Evolutionary conservation across 805 yeast genomes (phyloP).

Genomic region (Allodekkera sacchari): DNA sequence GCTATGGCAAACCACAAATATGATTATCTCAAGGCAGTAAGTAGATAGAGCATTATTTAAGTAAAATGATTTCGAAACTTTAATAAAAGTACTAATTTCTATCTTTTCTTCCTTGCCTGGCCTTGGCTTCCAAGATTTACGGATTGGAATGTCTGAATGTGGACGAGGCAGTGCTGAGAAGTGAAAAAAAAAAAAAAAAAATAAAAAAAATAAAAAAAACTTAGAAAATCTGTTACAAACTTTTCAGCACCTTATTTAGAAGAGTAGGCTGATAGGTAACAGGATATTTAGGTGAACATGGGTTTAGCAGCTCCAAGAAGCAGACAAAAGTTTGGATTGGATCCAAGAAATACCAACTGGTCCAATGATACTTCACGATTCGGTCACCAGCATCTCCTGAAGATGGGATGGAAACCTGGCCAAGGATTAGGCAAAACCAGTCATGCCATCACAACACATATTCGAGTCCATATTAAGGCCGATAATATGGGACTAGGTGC

Average conservation of each 20-base stretch:
- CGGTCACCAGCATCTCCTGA: constrained; percentile 78
- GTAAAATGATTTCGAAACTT: too few relatives aligned
- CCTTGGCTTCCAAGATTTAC: not conserved
- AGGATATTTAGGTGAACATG: too few relatives aligned
- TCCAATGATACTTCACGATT: constrained; percentile 76
- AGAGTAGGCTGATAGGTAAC: too few relatives aligned
- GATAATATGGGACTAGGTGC: constrained; percentile 90
- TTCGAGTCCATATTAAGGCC: constrained; percentile 73
- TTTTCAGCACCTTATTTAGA: not conserved
- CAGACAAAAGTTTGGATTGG: constrained; percentile 81
- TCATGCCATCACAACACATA: constrained; percentile 69
- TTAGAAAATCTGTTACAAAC: not conserved
- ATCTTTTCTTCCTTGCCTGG: not conserved
- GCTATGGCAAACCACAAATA: too few relatives aligned
- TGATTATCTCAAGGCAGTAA: too few relatives aligned
- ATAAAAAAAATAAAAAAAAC: constrained; percentile 1
- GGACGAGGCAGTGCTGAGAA: too few relatives aligned
- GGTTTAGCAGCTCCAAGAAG: constrained; percentile 75
- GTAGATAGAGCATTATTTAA: too few relatives aligned
- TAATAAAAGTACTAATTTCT: too few relatives aligned
- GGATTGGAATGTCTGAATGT: too few relatives aligned
- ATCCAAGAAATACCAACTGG: constrained; percentile 94
- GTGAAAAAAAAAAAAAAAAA: constrained; percentile 1
- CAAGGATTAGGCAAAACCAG: constrained; percentile 69
- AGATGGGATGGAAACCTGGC: constrained; percentile 91